Percentiles rank a stretch among this genome's conserved stretches.
Evolutionary conservation across 805 yeast species (phyloP).

Genomic region (Starmerella floris): DNA sequence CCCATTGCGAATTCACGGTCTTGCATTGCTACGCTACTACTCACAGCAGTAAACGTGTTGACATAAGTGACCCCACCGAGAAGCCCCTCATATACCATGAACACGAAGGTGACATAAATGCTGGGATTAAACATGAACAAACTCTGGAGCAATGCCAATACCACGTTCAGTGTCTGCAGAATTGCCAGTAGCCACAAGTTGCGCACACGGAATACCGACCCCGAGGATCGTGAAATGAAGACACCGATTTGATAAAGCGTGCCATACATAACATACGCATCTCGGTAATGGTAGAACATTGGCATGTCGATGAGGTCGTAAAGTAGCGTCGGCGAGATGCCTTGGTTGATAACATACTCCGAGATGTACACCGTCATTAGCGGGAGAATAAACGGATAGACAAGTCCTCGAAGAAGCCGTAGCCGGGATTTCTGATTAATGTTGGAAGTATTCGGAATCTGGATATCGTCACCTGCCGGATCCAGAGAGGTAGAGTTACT

Average conservation of each 20-base stretch:
- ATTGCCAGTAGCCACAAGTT: constrained; percentile 48
- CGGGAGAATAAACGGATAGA: constrained; percentile 59
- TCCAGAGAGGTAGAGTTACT: background rate
- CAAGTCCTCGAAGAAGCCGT: constrained; percentile 23
- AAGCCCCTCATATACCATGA: constrained; percentile 72
- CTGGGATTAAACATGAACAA: constrained; percentile 41
- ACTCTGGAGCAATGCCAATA: constrained; percentile 51
- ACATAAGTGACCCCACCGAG: constrained; percentile 86
- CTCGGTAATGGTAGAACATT: constrained; percentile 51
- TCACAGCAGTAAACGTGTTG: constrained; percentile 69
- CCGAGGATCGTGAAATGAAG: constrained; percentile 77
- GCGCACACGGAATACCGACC: constrained; percentile 45
- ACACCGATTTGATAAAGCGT: constrained; percentile 87
- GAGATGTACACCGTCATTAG: constrained; percentile 67
- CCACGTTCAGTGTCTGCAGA: constrained; percentile 54
- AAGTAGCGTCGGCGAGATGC: constrained; percentile 74
- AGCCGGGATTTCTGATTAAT: constrained; percentile 18
- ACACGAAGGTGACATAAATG: constrained; percentile 46
- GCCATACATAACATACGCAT: constrained; percentile 82
- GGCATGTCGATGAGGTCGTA: constrained; percentile 64
- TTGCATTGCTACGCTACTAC: constrained; percentile 39
- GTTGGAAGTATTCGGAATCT: background rate
- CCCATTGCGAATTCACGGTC: constrained; percentile 73
- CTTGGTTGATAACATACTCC: constrained; percentile 85
- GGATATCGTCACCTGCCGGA: background rate